These are phyloP conservation scores for Aspergillus sclerotiicarbonarius DNA, from an alignment of 495 filamentous ascomycete species.

Conservation along the genomic window DNA sequence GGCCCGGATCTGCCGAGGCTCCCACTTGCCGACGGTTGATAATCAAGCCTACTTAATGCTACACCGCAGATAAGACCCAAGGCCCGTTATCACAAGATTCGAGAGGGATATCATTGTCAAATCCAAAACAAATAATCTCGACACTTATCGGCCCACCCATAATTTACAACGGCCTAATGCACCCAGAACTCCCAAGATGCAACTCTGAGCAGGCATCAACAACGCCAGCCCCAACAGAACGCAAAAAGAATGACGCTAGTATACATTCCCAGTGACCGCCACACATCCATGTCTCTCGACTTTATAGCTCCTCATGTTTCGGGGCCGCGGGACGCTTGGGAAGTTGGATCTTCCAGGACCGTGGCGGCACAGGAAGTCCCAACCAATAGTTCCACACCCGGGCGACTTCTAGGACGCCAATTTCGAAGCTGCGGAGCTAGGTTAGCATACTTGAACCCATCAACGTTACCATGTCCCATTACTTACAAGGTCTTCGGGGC, in stretches of 20 bases:
- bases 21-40: conserved; percentile 10
- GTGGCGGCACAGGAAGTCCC: conserved; percentile 69
- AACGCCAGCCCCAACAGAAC: neutral
- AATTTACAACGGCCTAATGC: neutral
- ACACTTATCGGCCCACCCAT: neutral
- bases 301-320: conserved; percentile 57
- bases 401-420: conserved; percentile 56
- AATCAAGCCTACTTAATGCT: neutral
- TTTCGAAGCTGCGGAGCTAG: conserved; percentile 49
- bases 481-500: conserved; percentile 74
- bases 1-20: conserved; percentile 11
- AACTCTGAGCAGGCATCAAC: neutral
- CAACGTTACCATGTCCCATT: neutral
- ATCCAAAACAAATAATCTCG: neutral
- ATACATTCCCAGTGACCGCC: neutral
- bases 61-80: neutral
- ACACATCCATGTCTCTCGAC: neutral
- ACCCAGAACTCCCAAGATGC: conserved; percentile 11
- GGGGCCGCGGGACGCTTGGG: conserved; percentile 23
- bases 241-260: conserved; percentile 15
- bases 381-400: conserved; percentile 75
- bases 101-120: conserved; percentile 3
- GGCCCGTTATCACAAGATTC: neutral
- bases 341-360: conserved; percentile 62
- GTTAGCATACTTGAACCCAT: neutral